These are phyloP conservation scores for Dendrobium catenatum DNA, from an alignment of 106 monocot species.

Conservation along the genomic window DNA sequence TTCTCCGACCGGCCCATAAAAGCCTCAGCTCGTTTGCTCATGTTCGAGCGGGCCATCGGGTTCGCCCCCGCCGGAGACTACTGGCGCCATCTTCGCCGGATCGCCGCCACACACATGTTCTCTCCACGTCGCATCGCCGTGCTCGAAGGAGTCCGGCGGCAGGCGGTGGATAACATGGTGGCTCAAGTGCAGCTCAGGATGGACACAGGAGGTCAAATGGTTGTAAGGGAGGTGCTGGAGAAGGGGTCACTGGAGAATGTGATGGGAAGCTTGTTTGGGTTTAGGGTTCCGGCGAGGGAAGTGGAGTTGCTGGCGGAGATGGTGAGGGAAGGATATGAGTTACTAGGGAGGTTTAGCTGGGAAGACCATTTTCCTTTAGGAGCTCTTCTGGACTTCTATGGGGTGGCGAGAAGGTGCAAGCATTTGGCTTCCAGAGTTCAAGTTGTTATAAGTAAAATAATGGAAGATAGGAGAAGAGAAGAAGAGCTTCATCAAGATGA, in stretches of 20 bases:
- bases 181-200: conserved; percentile 1
- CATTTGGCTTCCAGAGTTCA: conserved; percentile 5
- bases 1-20: conserved; percentile 57
- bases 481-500: not conserved
- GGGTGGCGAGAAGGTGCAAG: conserved; percentile 19
- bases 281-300: conserved; percentile 3
- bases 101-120: conserved; percentile 23
- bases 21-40: conserved; percentile 28
- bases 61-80: conserved; percentile 36
- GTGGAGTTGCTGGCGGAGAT: conserved; percentile 8
- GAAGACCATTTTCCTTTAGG: conserved; percentile 20
- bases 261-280: conserved; percentile 22
- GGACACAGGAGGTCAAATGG: conserved; percentile 11
- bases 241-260: conserved; percentile 18
- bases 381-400: conserved; percentile 15
- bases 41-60: conserved; percentile 37
- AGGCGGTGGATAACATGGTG: conserved; percentile 15
- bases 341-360: conserved; percentile 22
- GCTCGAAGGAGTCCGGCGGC: not conserved
- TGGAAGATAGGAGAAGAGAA: conserved; percentile 15
- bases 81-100: conserved; percentile 22
- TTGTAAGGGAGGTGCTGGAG: conserved; percentile 17
- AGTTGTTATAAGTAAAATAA: conserved; percentile 22
- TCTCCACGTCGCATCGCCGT: conserved; percentile 9
- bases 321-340: conserved; percentile 23